Evolutionary conservation across 441 rosid species (phyloP).

Genomic region (Pelargonium australe): DNA sequence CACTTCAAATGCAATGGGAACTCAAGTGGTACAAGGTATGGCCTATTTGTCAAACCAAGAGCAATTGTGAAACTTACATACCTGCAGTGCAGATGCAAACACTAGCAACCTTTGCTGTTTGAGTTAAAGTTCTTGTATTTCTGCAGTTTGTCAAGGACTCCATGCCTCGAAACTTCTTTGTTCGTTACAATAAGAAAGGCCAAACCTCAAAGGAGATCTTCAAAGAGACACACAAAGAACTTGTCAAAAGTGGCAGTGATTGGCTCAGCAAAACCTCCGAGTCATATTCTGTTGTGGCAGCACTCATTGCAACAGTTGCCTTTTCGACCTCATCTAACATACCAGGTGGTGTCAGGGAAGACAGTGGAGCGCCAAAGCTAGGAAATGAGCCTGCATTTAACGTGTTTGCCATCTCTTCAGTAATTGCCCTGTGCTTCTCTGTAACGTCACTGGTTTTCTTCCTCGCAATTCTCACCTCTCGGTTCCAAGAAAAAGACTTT

Average conservation of each 20-base stretch:
- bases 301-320: conserved; percentile 44
- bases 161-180: conserved; percentile 33
- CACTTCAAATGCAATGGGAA: conserved; percentile 48
- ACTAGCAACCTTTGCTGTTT: background rate
- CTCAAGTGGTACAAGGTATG: conserved; percentile 42
- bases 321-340: conserved; percentile 40
- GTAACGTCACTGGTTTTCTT: conserved; percentile 35
- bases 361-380: conserved; percentile 26
- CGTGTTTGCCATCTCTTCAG: conserved; percentile 38
- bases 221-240: conserved; percentile 28
- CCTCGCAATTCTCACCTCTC: conserved; percentile 39
- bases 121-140: background rate
- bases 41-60: background rate
- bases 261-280: conserved; percentile 44
- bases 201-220: conserved; percentile 32
- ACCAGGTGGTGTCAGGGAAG: conserved; percentile 31
- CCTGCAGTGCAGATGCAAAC: no score
- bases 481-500: conserved; percentile 37
- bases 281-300: conserved; percentile 45
- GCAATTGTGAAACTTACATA: no score
- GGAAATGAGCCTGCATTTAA: conserved; percentile 33
- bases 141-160: conserved; percentile 40
- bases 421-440: conserved; percentile 43
- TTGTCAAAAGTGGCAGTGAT: conserved; percentile 30
- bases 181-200: conserved; percentile 25